These are phyloP conservation scores for Elymus sibiricus DNA, from an alignment of 176 grass and related monocot species.

Conservation along the genomic window DNA sequence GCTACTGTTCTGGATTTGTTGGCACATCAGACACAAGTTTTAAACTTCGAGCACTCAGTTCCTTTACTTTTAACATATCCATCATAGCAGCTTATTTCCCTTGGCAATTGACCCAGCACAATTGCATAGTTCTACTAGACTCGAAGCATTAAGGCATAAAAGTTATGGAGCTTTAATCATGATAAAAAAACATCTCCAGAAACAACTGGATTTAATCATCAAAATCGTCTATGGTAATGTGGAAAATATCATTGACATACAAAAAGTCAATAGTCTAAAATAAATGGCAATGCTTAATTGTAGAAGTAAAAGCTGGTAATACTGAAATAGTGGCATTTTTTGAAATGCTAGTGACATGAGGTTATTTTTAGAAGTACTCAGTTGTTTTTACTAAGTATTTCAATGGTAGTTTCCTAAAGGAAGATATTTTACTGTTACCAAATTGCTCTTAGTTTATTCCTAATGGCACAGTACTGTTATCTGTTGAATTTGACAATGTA, in stretches of 20 bases:
- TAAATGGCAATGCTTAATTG: neutral
- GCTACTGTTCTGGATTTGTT: neutral
- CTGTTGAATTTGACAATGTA: neutral
- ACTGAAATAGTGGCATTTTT: neutral
- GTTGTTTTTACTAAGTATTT: neutral
- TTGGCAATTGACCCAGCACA: neutral
- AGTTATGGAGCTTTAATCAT: neutral
- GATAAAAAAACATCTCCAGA: neutral
- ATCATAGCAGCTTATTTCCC: neutral
- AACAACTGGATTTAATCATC: neutral
- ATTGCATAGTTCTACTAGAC: neutral
- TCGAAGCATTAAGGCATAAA: neutral
- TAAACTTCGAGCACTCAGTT: neutral
- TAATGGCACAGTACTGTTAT: slow-evolving; percentile 1
- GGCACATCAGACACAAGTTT: neutral
- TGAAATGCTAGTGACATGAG: neutral
- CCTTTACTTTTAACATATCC: neutral
- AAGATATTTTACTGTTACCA: neutral
- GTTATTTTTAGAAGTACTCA: neutral
- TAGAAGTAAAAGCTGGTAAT: neutral
- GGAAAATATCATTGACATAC: neutral
- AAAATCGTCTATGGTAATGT: neutral
- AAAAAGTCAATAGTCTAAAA: neutral
- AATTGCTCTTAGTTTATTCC: neutral
- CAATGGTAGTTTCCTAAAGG: neutral